Conservation (phyloP, 352 stramenopile species). For the Phytophthora hibernalis region DNA sequence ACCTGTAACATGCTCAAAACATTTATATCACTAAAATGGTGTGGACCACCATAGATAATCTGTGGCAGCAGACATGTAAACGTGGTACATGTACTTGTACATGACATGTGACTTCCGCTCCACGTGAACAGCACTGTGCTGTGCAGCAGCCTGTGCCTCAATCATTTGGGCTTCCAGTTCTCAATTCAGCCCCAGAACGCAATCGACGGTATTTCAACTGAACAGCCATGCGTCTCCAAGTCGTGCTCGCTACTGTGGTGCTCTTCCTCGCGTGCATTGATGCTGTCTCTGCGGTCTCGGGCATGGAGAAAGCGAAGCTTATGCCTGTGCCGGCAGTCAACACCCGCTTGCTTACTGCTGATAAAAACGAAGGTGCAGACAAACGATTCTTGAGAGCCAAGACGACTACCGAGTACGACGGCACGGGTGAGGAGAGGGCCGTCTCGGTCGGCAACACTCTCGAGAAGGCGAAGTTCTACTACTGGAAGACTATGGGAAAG, state of each 20-base stretch:
- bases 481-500: not conserved
- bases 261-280: not conserved
- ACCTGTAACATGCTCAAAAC: too few relatives aligned
- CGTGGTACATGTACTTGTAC: too few relatives aligned
- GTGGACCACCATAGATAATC: too few relatives aligned
- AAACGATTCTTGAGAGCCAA: not conserved
- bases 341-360: not conserved
- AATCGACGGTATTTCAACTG: not conserved
- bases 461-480: slow-evolving; percentile 5
- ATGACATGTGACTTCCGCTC: too few relatives aligned
- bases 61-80: too few relatives aligned
- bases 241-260: not conserved
- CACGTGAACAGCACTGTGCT: too few relatives aligned
- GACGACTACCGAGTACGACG: not conserved
- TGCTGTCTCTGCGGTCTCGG: not conserved
- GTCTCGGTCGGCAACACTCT: not conserved
- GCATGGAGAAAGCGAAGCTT: not conserved
- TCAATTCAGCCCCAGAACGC: not conserved
- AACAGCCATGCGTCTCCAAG: not conserved
- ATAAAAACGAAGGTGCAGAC: not conserved
- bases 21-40: too few relatives aligned
- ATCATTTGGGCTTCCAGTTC: not conserved
- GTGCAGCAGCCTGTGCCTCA: too few relatives aligned
- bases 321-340: not conserved
- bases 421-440: not conserved